These are phyloP conservation scores for Entophlyctis luteolus DNA, from an alignment of 192 early-diverging fungal species.

Conservation along the genomic window DNA sequence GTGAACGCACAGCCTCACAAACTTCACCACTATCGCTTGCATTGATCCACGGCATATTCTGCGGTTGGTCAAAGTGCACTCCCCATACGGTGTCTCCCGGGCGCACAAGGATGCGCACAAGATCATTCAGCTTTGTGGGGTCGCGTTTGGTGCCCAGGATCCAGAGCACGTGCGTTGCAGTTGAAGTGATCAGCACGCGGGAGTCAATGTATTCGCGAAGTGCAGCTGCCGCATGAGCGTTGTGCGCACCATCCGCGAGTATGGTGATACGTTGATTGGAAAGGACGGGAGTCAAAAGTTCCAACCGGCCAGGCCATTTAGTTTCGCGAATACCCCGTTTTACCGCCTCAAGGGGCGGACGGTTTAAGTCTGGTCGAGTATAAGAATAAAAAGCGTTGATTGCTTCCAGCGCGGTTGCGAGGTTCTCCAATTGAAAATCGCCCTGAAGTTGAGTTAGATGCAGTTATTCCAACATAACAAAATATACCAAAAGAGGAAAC, in stretches of 20 bases:
- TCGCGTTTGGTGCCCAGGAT: slow-evolving; percentile 71
- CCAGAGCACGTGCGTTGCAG: slow-evolving; percentile 55
- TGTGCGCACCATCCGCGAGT: slow-evolving; percentile 91
- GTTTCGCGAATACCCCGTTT: slow-evolving; percentile 62
- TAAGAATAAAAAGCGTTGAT: slow-evolving; percentile 46
- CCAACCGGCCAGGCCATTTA: slow-evolving; percentile 80
- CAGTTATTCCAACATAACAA: slow-evolving; percentile 1
- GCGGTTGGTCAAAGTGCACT: slow-evolving; percentile 70
- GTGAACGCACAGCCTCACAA: slow-evolving; percentile 34
- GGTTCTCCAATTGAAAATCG: slow-evolving; percentile 76
- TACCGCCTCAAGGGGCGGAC: slow-evolving; percentile 28
- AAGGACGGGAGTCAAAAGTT: slow-evolving; percentile 46
- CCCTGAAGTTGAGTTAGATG: slow-evolving; percentile 63
- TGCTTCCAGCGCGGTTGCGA: slow-evolving; percentile 65
- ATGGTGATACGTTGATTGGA: slow-evolving; percentile 30
- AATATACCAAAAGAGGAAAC: background rate
- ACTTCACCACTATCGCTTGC: slow-evolving; percentile 51
- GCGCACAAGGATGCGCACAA: slow-evolving; percentile 52
- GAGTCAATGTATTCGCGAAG: slow-evolving; percentile 65
- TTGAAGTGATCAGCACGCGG: background rate
- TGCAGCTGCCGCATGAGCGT: slow-evolving; percentile 65
- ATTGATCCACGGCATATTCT: slow-evolving; percentile 85
- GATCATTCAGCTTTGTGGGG: slow-evolving; percentile 60
- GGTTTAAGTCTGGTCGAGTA: slow-evolving; percentile 41
- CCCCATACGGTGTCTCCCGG: slow-evolving; percentile 61